These are phyloP conservation scores for Cocos nucifera DNA, from an alignment of 176 grass and related monocot species.

Conservation along the genomic window DNA sequence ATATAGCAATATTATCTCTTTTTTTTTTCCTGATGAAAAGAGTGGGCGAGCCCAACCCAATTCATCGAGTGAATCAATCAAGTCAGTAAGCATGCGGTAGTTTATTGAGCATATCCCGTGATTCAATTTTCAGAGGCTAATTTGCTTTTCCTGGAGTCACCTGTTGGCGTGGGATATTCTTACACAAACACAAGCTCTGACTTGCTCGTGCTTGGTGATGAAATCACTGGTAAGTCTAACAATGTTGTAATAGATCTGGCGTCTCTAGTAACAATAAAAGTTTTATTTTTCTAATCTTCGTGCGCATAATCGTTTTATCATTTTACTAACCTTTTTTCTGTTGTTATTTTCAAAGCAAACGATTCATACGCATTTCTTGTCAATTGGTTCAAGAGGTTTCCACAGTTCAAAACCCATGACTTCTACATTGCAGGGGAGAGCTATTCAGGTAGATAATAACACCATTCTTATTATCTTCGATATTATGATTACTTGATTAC, in stretches of 20 bases:
- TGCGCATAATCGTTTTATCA: no score
- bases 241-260: no score
- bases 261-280: no score
- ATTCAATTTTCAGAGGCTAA: conserved; percentile 62
- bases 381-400: conserved; percentile 96
- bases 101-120: no score
- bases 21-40: no score
- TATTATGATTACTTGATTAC: no score
- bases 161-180: conserved; percentile 92
- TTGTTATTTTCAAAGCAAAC: conserved; percentile 30
- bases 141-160: conserved; percentile 86
- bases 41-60: no score
- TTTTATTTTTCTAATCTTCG: no score
- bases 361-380: conserved; percentile 81
- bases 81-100: no score
- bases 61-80: no score
- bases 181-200: conserved; percentile 98
- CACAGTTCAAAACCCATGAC: conserved; percentile 66
- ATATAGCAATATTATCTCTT: no score
- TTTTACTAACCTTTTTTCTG: neutral
- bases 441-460: conserved; percentile 55
- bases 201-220: conserved; percentile 51
- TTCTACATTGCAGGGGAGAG: conserved; percentile 95
- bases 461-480: neutral
- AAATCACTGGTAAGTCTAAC: no score